Conservation (phyloP, 1,284 basidiomycete species). For the Cutaneotrichosporon mucoides region DNA sequence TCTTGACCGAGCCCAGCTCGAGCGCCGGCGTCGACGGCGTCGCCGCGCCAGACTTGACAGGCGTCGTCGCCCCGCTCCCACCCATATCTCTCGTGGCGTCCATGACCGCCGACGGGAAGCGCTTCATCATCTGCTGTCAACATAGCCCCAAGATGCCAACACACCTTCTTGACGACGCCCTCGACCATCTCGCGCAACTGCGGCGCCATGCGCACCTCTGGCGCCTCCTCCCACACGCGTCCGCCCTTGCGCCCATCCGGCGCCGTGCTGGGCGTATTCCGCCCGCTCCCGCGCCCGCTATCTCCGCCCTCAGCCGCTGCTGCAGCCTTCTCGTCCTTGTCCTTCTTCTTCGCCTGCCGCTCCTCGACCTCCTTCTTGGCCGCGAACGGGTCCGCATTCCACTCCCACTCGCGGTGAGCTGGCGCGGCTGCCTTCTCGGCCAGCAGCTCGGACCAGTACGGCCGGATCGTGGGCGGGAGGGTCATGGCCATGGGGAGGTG, state of each 20-base stretch:
- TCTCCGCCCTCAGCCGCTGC: constrained; percentile 38
- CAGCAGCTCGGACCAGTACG: constrained; percentile 76
- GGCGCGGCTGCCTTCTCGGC: constrained; percentile 64
- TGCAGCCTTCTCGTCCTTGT: constrained; percentile 29
- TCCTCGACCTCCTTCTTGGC: constrained; percentile 64
- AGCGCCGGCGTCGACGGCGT: constrained; percentile 19
- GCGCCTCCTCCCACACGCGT: constrained; percentile 61
- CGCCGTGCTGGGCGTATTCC: constrained; percentile 9
- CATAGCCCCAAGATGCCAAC: not conserved
- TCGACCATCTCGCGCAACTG: constrained; percentile 75
- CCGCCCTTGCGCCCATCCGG: constrained; percentile 38
- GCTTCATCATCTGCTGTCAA: constrained; percentile 48
- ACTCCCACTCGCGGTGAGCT: constrained; percentile 77
- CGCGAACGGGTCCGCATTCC: constrained; percentile 75
- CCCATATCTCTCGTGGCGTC: constrained; percentile 45
- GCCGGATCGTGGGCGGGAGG: constrained; percentile 72
- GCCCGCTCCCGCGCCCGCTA: constrained; percentile 56
- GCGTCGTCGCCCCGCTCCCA: constrained; percentile 23
- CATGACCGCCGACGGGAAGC: constrained; percentile 48
- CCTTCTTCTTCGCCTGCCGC: constrained; percentile 56
- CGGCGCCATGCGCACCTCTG: constrained; percentile 81
- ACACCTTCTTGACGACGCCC: constrained; percentile 67
- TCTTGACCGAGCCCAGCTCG: constrained; percentile 30
- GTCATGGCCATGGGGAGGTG: constrained; percentile 69
- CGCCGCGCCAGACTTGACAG: not conserved